Evolutionary conservation across 192 early-diverging fungal genomes (phyloP).

Genomic region (Backusella luteola): DNA sequence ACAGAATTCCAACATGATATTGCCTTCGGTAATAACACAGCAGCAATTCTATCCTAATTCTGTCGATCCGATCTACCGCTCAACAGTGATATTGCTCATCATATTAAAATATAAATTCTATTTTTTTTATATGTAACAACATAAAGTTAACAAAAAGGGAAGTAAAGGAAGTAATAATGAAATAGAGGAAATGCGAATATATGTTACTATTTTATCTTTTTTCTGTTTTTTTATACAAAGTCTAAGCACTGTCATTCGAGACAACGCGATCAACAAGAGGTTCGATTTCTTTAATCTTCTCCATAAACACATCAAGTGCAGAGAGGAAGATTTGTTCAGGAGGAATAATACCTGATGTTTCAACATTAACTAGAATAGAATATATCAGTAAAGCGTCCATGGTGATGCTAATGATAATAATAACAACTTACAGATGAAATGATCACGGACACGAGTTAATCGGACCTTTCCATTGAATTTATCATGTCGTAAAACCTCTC

Average conservation of each 20-base stretch:
- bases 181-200: no score
- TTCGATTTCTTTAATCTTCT: constrained; percentile 65
- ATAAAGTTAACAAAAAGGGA: neutral
- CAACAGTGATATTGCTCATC: neutral
- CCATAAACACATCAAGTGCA: constrained; percentile 75
- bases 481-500: constrained; percentile 89
- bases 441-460: constrained; percentile 88
- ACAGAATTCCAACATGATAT: no score
- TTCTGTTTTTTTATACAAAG: neutral
- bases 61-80: no score
- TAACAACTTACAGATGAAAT: constrained; percentile 88
- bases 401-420: neutral
- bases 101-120: neutral
- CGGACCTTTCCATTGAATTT: constrained; percentile 91
- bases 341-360: constrained; percentile 80
- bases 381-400: neutral
- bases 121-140: neutral
- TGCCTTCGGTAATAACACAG: no score
- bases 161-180: neutral
- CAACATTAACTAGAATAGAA: constrained; percentile 64
- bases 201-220: neutral
- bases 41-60: no score
- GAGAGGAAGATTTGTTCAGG: constrained; percentile 77
- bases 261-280: constrained; percentile 37
- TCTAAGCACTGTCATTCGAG: neutral